phyloP scores from a whole-genome alignment of 2,329 filamentous ascomycete genomes.

The Ophiostoma tasmaniense region DNA sequence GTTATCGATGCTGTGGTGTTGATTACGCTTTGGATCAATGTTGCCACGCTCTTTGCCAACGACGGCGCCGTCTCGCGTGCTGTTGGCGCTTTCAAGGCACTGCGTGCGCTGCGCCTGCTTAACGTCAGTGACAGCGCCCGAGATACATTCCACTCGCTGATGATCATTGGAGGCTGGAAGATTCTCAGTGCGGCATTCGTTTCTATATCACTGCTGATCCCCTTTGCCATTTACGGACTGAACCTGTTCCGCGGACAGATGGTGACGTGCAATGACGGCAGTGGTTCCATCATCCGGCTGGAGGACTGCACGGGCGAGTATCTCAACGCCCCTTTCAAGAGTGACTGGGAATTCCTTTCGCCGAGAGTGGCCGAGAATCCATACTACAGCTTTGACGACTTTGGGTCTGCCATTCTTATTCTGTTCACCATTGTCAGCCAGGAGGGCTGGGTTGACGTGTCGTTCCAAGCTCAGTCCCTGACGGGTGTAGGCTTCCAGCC shows the following conservation, averaged over 20 bases:
- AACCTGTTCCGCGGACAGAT: slow-evolving; percentile 86
- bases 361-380: slow-evolving; percentile 74
- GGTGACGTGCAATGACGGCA: slow-evolving; percentile 67
- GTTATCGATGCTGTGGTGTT: slow-evolving; percentile 89
- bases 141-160: slow-evolving; percentile 93
- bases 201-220: slow-evolving; percentile 85
- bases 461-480: slow-evolving; percentile 74
- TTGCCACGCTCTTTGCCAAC: slow-evolving; percentile 70
- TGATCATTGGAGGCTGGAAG: slow-evolving; percentile 91
- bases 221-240: slow-evolving; percentile 91
- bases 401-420: slow-evolving; percentile 86
- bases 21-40: slow-evolving; percentile 90
- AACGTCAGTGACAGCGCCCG: slow-evolving; percentile 95
- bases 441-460: slow-evolving; percentile 95
- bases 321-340: slow-evolving; percentile 61
- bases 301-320: slow-evolving; percentile 80
- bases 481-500: slow-evolving; percentile 70
- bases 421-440: slow-evolving; percentile 98
- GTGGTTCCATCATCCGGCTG: slow-evolving; percentile 48
- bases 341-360: slow-evolving; percentile 69
- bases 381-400: slow-evolving; percentile 89
- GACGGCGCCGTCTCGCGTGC: slow-evolving; percentile 81
- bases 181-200: slow-evolving; percentile 87
- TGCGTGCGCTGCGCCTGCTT: slow-evolving; percentile 80
- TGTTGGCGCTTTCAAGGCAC: slow-evolving; percentile 92